Percentiles rank a stretch among this genome's conserved stretches.
These are phyloP conservation scores for Huntiella moniliformis DNA, from an alignment of 2,329 filamentous ascomycete species.

Conservation along the genomic window DNA sequence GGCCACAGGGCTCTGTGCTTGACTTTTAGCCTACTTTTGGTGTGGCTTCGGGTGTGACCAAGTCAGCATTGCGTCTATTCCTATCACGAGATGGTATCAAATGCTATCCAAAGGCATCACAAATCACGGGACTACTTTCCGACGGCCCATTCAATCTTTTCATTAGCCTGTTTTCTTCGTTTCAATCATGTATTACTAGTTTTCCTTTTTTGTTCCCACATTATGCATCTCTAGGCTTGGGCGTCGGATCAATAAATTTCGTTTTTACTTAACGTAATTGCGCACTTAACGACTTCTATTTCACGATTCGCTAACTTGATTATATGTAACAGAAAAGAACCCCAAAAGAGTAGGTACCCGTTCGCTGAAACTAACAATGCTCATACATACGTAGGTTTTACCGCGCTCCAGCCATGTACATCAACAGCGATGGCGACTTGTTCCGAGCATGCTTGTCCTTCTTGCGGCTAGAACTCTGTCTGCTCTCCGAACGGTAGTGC, in stretches of 20 bases:
- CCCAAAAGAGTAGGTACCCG: not conserved
- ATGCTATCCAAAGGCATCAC: too few species aligned
- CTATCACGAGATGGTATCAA: too few species aligned
- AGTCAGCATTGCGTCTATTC: too few species aligned
- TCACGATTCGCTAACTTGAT: too few species aligned
- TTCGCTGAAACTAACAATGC: not conserved
- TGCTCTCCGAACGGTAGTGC: constrained; percentile 20
- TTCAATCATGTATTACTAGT: not conserved
- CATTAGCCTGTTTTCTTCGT: not conserved
- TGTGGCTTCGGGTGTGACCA: too few species aligned
- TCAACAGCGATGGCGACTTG: constrained; percentile 36
- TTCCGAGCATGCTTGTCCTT: constrained; percentile 33
- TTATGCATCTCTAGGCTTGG: constrained; percentile 5
- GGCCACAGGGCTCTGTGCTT: too few species aligned
- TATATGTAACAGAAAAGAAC: not conserved
- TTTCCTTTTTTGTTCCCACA: not conserved
- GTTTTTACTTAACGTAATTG: not conserved
- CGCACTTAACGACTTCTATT: too few species aligned
- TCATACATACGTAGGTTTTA: not conserved
- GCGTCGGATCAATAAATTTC: not conserved
- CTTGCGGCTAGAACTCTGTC: constrained; percentile 38
- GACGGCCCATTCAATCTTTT: not conserved
- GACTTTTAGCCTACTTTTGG: too few species aligned
- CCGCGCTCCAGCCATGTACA: constrained; percentile 37
- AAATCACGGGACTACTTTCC: not conserved